phyloP scores from a whole-genome alignment of 2,329 filamentous ascomycete species.

The Ploettnerulaceae sp. region DNA sequence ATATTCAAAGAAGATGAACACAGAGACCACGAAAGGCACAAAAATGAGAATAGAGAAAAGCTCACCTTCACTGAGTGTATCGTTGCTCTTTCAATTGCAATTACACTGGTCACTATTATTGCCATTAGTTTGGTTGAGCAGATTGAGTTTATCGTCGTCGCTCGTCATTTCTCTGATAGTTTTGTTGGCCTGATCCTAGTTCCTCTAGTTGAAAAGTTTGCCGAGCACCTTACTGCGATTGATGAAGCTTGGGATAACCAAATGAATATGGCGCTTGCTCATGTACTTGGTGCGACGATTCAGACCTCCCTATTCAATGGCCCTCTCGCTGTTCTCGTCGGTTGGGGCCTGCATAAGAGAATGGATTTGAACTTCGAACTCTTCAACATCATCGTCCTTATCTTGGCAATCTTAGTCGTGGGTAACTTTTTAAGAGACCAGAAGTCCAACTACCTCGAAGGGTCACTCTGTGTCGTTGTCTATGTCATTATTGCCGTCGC shows the following conservation, averaged over 20 bases:
- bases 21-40: constrained; percentile 57
- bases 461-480: constrained; percentile 68
- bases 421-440: constrained; percentile 83
- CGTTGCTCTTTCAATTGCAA: constrained; percentile 57
- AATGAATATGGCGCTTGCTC: constrained; percentile 79
- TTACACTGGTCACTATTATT: constrained; percentile 67
- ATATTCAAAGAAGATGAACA: constrained; percentile 68
- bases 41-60: constrained; percentile 52
- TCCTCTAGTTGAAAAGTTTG: constrained; percentile 78
- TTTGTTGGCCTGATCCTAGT: constrained; percentile 72
- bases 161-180: constrained; percentile 48
- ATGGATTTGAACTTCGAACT: constrained; percentile 84
- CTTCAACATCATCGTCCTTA: constrained; percentile 77
- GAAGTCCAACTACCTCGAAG: constrained; percentile 88
- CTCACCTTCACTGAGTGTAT: constrained; percentile 71
- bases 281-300: constrained; percentile 80
- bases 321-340: constrained; percentile 75
- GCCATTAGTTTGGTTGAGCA: constrained; percentile 69
- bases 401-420: constrained; percentile 80
- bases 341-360: constrained; percentile 66
- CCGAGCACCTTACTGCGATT: constrained; percentile 77
- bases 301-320: constrained; percentile 88
- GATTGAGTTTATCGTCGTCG: constrained; percentile 57
- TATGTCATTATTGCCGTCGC: constrained; percentile 57
- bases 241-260: constrained; percentile 81